Base-by-base conservation (phyloP, 768 basidiomycete genomes). In the Serpula lacrymans region DNA sequence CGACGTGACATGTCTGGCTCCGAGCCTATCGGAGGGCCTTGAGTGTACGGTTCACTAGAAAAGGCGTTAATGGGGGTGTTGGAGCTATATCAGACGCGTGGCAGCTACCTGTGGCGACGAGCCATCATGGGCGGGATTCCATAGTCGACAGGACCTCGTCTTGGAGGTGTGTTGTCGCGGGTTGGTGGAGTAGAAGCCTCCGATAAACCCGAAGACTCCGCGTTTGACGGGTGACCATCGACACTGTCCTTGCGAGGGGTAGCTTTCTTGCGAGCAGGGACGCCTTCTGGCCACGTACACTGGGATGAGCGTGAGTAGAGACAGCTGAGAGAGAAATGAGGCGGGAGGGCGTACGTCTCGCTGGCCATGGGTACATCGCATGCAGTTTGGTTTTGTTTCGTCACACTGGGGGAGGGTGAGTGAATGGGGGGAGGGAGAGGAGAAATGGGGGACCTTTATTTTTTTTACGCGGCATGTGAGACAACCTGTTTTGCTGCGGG, bases 401-500 rank as follows among this genome's bases (percentile, higher is more conserved):
- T 94, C 93, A 63, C 93, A 97, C 86, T 91, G 49, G 12, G 41
- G 35, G 23, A 21, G 30, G 22, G 42, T 36, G 17, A 37, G 48
- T 33, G 16, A 50, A 32, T 3, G 40, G 28, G 26, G 32, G 30
- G 25, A 16, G 43, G n/a, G 28, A 33, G 2, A 41, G n/a, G 29
- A 34, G 33, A 40, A 40, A 11, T 25, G 40, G 57, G 74, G 39
- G 48, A 88, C 88, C 78, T 96, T 96, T 56, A 97, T 90, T 74
- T 95, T 89, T 74, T 94, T 93, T 47, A 81, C 78, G 53, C 93
- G 78, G 74, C 93, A 97, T 30, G 89, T 93, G 58, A 95, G 67
- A 59, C 93, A 97, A 17, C 93, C 93, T 1, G 91, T 92, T 69
- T 95, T 93, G 65, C 88, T 90, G 52, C 93, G 78, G 47, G 88